phyloP scores from a whole-genome alignment of 176 grass and related monocot species.

The Phoenix dactylifera region DNA sequence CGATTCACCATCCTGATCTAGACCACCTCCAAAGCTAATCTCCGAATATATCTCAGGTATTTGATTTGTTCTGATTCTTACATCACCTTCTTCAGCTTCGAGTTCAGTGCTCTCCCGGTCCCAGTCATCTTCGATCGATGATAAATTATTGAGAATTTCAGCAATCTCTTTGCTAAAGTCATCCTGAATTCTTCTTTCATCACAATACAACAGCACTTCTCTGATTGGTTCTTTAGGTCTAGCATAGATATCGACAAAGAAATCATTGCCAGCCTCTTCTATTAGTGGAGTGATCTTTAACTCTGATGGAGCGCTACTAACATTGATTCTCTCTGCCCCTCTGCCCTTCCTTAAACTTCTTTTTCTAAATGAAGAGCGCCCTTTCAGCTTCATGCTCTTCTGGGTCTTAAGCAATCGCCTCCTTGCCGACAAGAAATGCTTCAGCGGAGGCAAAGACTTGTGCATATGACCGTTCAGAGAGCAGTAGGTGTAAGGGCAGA shows the following conservation, averaged over 20 bases:
- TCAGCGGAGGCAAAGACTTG: constrained; percentile 33
- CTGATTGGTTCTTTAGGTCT: constrained; percentile 5
- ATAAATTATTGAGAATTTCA: constrained; percentile 9
- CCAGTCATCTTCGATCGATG: background rate
- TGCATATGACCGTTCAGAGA: constrained; percentile 55
- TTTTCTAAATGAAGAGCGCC: constrained; percentile 48
- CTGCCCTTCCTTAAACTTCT: constrained; percentile 1
- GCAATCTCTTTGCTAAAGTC: constrained; percentile 7
- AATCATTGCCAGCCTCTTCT: constrained; percentile 42
- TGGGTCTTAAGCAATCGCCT: constrained; percentile 70
- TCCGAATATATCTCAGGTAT: background rate
- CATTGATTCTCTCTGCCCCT: background rate
- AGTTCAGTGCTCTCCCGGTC: background rate
- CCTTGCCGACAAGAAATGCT: constrained; percentile 41
- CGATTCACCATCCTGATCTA: background rate
- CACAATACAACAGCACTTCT: no score
- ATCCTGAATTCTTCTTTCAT: background rate
- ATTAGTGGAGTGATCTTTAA: constrained; percentile 8
- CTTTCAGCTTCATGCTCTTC: constrained; percentile 69
- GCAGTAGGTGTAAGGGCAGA: constrained; percentile 77
- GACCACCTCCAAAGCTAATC: background rate
- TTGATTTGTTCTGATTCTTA: background rate
- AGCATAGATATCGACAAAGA: constrained; percentile 47
- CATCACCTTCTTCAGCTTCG: constrained; percentile 3
- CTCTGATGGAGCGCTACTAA: no score